Evolutionary conservation across 768 basidiomycete species (phyloP).

Genomic region (Leccinum uliginosum): DNA sequence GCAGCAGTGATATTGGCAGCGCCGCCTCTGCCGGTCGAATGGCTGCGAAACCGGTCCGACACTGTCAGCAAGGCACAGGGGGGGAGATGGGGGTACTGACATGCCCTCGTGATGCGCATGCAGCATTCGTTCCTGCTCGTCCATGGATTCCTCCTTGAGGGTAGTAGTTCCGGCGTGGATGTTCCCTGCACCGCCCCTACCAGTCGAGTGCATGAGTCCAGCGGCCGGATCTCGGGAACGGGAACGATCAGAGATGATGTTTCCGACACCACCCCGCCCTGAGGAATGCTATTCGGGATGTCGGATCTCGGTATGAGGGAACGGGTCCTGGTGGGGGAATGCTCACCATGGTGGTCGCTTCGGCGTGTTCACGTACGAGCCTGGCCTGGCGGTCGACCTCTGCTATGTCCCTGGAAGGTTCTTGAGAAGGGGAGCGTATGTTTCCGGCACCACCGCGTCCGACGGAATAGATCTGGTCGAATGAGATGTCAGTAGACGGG

Average conservation of each 20-base stretch:
- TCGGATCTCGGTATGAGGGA: background rate
- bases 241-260: slow-evolving; percentile 51
- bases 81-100: slow-evolving; percentile 32
- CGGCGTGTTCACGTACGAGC: slow-evolving; percentile 25
- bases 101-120: slow-evolving; percentile 31
- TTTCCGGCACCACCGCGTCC: slow-evolving; percentile 87
- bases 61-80: background rate
- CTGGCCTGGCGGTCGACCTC: slow-evolving; percentile 23
- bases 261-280: slow-evolving; percentile 65
- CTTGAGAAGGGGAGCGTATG: slow-evolving; percentile 74
- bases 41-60: slow-evolving; percentile 33
- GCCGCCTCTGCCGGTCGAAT: slow-evolving; percentile 71
- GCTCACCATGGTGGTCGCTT: slow-evolving; percentile 35
- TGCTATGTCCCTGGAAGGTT: slow-evolving; percentile 28
- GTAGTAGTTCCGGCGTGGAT: slow-evolving; percentile 32
- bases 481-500: background rate
- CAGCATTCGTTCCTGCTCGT: slow-evolving; percentile 34
- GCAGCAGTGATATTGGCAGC: slow-evolving; percentile 49
- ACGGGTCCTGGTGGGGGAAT: background rate
- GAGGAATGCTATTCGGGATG: slow-evolving; percentile 44
- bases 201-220: slow-evolving; percentile 42
- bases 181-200: slow-evolving; percentile 65
- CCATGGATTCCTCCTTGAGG: slow-evolving; percentile 21
- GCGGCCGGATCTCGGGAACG: slow-evolving; percentile 38
- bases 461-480: slow-evolving; percentile 37